Evolutionary conservation across 495 filamentous ascomycete species (phyloP).

Genomic region (Trichoderma erinaceum): DNA sequence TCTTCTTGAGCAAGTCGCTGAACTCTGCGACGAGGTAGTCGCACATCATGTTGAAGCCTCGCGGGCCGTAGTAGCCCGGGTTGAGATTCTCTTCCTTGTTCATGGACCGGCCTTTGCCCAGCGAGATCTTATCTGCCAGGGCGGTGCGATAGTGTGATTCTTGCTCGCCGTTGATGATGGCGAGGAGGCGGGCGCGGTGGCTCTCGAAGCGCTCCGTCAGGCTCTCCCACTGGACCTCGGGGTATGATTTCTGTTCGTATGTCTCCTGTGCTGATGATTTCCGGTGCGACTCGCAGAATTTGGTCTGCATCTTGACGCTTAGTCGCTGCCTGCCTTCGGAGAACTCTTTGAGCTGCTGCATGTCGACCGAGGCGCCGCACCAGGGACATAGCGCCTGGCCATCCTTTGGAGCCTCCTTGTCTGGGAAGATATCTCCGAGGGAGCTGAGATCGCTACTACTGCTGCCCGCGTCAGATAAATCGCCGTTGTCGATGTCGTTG

Average conservation of each 20-base stretch:
- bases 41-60: constrained; percentile 59
- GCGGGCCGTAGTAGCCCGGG: constrained; percentile 80
- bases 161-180: constrained; percentile 50
- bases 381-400: constrained; percentile 52
- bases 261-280: constrained; percentile 47
- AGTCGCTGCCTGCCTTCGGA: constrained; percentile 37
- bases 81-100: constrained; percentile 48
- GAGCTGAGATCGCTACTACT: neutral
- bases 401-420: neutral
- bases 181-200: constrained; percentile 50
- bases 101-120: constrained; percentile 56
- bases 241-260: constrained; percentile 65
- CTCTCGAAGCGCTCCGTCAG: constrained; percentile 57
- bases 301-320: constrained; percentile 54
- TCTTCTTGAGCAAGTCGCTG: constrained; percentile 53
- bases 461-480: neutral
- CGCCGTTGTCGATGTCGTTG: neutral
- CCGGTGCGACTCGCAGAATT: constrained; percentile 71
- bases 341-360: constrained; percentile 43
- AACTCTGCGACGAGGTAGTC: constrained; percentile 61
- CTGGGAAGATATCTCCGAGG: neutral
- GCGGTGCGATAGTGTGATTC: constrained; percentile 57
- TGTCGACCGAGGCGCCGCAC: constrained; percentile 57
- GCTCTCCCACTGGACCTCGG: constrained; percentile 66
- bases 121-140: constrained; percentile 52